Evolutionary conservation across 805 yeast species (phyloP), one percentile per base, ranked within the genome.

Genomic region (Metschnikowia henanensis): DNA sequence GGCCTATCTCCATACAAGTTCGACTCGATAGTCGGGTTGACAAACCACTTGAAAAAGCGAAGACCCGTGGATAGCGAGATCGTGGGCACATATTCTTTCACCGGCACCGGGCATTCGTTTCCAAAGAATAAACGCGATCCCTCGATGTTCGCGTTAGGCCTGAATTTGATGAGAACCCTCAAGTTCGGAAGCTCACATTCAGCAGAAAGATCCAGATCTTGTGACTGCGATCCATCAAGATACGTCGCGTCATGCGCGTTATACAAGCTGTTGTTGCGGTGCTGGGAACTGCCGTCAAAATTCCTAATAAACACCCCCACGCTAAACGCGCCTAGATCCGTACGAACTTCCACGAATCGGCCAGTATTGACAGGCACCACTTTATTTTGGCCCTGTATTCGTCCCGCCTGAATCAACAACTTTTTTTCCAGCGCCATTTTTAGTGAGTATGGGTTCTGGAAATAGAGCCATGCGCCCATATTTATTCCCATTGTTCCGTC

Each of bases 11-110:
- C 65, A 54, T 79, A 80, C 3, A 80, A 61, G 53, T 84, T 88
- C 4, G 84, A 86, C 23, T 72, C 76, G 8, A 82, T 79, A 17
- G 84, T 77, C n/a, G 83, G 82, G 57, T 81, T 85, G 35, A 84
- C 75, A 49, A 73, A 68, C 68, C 75, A 68, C 35, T 75, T 74
- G 66, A 82, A 83, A 26, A 81, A 62, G 46, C 72, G 71, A 51
- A 80, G 65, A 0, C 86, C 88, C 0, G 75, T 66, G 1, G 70
- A 50, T 31, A 72, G 53, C 21, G 70, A 48, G 1, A 78, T 60
- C 4, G 79, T 68, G 3, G 90, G 90, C 9, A 84, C 70, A 41
- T 70, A 69, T 37, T 81, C 81, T 25, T 73, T 64, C 25, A 84
- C 74, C 0, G 87, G 82, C n/a, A 66, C 57, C 8, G 73, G 77